Evolutionary conservation across 2,329 filamentous ascomycete genomes (phyloP), one percentile per base, ranked within the genome.

Genomic region (Phaeophleospora eucalypticola): DNA sequence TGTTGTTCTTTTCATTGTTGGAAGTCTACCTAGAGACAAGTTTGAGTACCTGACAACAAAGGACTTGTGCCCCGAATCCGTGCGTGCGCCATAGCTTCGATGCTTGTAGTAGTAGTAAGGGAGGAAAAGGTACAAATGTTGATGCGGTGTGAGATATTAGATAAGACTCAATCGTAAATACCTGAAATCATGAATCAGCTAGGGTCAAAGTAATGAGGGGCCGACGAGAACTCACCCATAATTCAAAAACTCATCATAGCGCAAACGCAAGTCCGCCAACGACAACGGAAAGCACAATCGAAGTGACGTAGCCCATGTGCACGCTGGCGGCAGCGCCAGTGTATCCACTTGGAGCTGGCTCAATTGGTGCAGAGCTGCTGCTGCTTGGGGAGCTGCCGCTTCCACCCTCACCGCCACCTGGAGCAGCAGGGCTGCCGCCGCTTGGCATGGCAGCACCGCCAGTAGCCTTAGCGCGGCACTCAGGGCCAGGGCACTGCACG

Each of bases 401-500:
- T 21, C 38, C 38, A 20, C 38, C 15, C 6, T 10, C 16, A 32
- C 29, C 20, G 6, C 10, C 32, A 19, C 9, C 8, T 42, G 20
- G 40, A 32, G 3, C 16, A 8, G 12, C 24, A 7, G 24, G 24
- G 24, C 24, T 29, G 36, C 15, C 18, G 17, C 18, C 36, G n/a
- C 15, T 18, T 39, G 36, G 36, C 7, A 36, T 15, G 6, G 39
- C 41, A 18, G 41, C 42, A 19, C 46, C 45, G 21, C 53, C 51
- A 38, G 43, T 62, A n/a, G 58, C 53, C 4, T 48, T 48, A 20
- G 56, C 49, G 19, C 45, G 42, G 51, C 59, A 63, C 20, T 55
- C 47, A 33, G 59, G 53, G 15, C 60, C 60, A 15, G 60, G 52
- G 46, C 59, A 63, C 24, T 57, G 32, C 3, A 37, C 35, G 27